Base-by-base conservation (phyloP, 805 yeast genomes). In the Starmerella khaoyaiensis region DNA sequence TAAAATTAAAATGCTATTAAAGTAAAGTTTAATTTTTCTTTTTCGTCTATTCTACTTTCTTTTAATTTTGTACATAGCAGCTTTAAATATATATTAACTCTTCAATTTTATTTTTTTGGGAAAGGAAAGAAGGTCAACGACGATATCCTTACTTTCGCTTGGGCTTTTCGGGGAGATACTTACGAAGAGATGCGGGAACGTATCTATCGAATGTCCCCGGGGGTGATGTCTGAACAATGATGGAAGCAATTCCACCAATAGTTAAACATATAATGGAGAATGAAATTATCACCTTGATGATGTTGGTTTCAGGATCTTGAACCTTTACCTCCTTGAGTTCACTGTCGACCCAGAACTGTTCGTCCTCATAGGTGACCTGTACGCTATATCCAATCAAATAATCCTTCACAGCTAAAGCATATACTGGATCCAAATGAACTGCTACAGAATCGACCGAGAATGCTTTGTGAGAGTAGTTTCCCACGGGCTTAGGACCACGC, bases 241-340 rank as follows among this genome's bases (percentile, higher is more conserved):
- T 55, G 57, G 74, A 78, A 30, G 63, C 74, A 32, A 68, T 48
- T 28, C 61, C 69, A 35, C 62, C 74, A 21, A 75, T 36, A 15
- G 75, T 56, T 17, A 60, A 67, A 3, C 63, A 48, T 40, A 81
- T 59, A 19, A 79, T 47, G 12, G 72, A 35, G 54, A 74, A 78
- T 46, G 79, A 68, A 24, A 79, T 56, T 41, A 82, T 53, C 52
- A 83, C 69, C 58, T 76, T 74, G 11, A 77, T 74, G 37, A 76
- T 46, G 0, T 93, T 76, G 49, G 84, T 62, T 39, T 76, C 68
- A 25, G 68, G 69, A 50, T 83, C 94, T 9, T 58, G 58, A 39
- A 84, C 69, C 17, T 63, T 56, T 31, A 79, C 61, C 12, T 50
- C 46, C 9, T 39, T 35, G 27, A 42, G 44, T 39, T 38, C 48